Percentiles rank a stretch among this genome's conserved stretches.
These are phyloP conservation scores for Caryopteris hybrid DNA, from an alignment of 305 asterid genomes.

Conservation along the genomic window DNA sequence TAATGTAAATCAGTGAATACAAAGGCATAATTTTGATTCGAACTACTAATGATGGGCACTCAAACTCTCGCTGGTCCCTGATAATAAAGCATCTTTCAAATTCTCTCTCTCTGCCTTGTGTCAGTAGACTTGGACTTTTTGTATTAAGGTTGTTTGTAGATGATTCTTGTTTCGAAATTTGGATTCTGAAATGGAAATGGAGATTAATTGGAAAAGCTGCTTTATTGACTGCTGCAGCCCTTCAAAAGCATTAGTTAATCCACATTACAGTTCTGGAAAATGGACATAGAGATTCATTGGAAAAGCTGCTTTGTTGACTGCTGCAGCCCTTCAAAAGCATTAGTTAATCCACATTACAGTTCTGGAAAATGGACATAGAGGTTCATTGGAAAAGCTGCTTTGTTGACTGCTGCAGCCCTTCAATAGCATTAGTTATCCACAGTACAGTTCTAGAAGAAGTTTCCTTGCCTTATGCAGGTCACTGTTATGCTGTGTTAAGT, in stretches of 20 bases:
- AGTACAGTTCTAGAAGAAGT: not conserved
- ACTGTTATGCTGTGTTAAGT: constrained; percentile 42
- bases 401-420: too few species aligned
- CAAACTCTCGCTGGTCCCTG: not conserved
- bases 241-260: too few species aligned
- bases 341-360: too few species aligned
- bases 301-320: too few species aligned
- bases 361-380: not conserved
- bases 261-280: too few species aligned
- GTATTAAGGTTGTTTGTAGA: not conserved
- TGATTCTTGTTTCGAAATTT: not conserved
- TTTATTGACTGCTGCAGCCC: too few species aligned
- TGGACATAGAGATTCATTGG: not conserved
- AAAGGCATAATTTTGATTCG: not conserved
- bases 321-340: too few species aligned
- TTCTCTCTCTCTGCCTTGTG: too few species aligned
- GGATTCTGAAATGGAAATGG: not conserved
- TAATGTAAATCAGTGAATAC: not conserved
- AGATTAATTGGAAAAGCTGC: too few species aligned
- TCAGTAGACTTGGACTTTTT: not conserved
- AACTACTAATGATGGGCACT: not conserved
- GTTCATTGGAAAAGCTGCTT: too few species aligned
- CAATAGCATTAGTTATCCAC: not conserved
- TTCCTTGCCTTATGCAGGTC: constrained; percentile 21
- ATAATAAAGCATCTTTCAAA: not conserved